Conservation (phyloP, 1,284 basidiomycete species). For the Butyriboletus appendiculatus region DNA sequence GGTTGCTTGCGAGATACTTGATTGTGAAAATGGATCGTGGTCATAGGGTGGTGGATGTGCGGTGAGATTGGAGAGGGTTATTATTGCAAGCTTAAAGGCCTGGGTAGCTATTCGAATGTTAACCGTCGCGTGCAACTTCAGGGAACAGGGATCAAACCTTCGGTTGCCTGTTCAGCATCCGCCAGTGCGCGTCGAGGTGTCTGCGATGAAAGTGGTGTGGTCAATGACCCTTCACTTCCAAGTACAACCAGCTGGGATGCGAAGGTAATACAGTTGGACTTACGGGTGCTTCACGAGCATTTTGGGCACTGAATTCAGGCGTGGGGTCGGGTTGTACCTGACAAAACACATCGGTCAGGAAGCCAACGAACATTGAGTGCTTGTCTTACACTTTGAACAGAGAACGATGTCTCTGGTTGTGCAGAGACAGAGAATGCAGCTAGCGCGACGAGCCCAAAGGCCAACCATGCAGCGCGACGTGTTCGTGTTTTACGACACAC, state of each 20-base stretch:
- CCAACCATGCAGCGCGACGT: constrained; percentile 63
- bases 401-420: constrained; percentile 30
- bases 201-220: constrained; percentile 13
- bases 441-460: constrained; percentile 55
- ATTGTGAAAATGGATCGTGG: constrained; percentile 47
- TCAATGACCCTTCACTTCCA: background rate
- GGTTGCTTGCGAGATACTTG: constrained; percentile 40
- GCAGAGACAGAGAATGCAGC: constrained; percentile 42
- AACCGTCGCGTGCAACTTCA: background rate
- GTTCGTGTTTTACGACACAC: constrained; percentile 20
- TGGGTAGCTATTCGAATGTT: constrained; percentile 51
- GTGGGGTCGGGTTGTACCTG: constrained; percentile 17
- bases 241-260: background rate
- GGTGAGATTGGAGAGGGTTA: constrained; percentile 61
- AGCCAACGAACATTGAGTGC: background rate
- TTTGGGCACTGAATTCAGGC: constrained; percentile 1
- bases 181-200: constrained; percentile 4
- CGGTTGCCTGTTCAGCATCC: constrained; percentile 45
- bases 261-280: constrained; percentile 1
- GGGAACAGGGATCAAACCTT: constrained; percentile 40
- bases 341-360: background rate
- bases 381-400: constrained; percentile 23
- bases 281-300: constrained; percentile 19
- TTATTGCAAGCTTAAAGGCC: constrained; percentile 70
- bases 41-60: constrained; percentile 55